Base-by-base conservation (phyloP, 1,284 basidiomycete genomes). In the Cryptococcus floricola region DNA sequence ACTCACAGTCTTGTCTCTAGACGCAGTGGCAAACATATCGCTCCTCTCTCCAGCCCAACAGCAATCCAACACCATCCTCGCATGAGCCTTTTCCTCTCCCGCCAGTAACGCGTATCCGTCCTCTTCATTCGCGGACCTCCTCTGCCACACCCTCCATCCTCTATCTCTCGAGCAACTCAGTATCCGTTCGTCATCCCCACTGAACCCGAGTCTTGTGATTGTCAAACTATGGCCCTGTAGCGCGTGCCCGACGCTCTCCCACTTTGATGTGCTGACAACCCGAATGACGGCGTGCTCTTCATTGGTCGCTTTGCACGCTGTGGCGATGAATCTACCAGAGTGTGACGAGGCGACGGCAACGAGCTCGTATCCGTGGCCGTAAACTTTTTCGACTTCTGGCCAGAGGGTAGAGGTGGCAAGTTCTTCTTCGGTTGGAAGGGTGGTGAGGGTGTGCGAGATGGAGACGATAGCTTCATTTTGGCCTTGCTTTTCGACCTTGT, bases 351-450 rank as follows among this genome's bases (percentile, higher is more conserved):
- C 84, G 3, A 95, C 78, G 0, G 87, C 83, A 52, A 91, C 87
- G 4, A 87, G 87, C 89, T 98, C 96, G 71, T 97, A 98, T 37
- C 93, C 93, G 75, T 98, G 96, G 1, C 95, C 96, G 73, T 97
- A 99, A 2, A 99, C 80, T 74, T 98, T 99, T 70, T 98, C 95
- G 1, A 87, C 80, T 77, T 98, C 96, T 0, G 95, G 95, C 96
- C 96, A 99, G 0, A 98, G 82, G 0, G 95, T 98, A 13, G 84
- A 82, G 0, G 86, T 83, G 0, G 89, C 86, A 1, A 98, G 81
- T 74, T 82, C 78, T 54, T 81, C 82, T 61, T 83, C 81, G 2
- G 78, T 78, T 0, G 82, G 81, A 10, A 81, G 74, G n/a, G 68
- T 52, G 1, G 70, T 68, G 31, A 79, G 61, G 3, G 71, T 67